Conservation (phyloP, 2,329 filamentous ascomycete genomes). For the Incumbomyces delicatus region DNA sequence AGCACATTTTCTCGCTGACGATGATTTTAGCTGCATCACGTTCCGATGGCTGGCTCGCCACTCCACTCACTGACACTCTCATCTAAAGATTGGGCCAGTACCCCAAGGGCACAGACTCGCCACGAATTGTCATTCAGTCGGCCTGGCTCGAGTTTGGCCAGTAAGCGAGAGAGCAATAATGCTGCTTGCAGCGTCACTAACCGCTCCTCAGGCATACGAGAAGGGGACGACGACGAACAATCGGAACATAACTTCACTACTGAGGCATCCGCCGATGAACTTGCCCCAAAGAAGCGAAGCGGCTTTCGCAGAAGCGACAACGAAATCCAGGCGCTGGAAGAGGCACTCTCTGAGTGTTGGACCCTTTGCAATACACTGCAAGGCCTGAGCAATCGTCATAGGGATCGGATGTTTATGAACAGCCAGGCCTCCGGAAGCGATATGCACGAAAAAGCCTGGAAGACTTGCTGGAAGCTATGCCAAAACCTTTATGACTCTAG, state of each 20-base stretch:
- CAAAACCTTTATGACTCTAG: slow-evolving; percentile 77
- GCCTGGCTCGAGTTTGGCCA: slow-evolving; percentile 25
- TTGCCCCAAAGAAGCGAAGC: slow-evolving; percentile 14
- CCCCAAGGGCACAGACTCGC: slow-evolving; percentile 22
- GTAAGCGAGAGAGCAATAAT: slow-evolving; percentile 45
- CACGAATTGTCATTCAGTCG: slow-evolving; percentile 22
- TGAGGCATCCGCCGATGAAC: slow-evolving; percentile 9
- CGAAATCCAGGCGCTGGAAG: slow-evolving; percentile 56
- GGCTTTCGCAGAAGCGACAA: slow-evolving; percentile 43
- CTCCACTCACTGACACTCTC: slow-evolving; percentile 18
- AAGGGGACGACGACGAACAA: slow-evolving; percentile 14
- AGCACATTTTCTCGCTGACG: too few species aligned
- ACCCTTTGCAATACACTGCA: slow-evolving; percentile 85
- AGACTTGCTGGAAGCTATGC: slow-evolving; percentile 86
- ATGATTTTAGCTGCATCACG: not conserved
- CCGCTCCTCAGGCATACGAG: slow-evolving; percentile 24
- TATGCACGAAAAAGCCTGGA: slow-evolving; percentile 84
- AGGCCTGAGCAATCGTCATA: slow-evolving; percentile 72
- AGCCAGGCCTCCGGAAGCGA: slow-evolving; percentile 61
- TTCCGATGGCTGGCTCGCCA: slow-evolving; percentile 17
- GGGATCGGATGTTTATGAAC: slow-evolving; percentile 58
- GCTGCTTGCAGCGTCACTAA: not conserved
- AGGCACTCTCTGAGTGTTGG: slow-evolving; percentile 81
- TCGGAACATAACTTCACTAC: slow-evolving; percentile 5
- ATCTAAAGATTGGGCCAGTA: slow-evolving; percentile 20